Evolutionary conservation across 495 filamentous ascomycete genomes (phyloP), one percentile per base, ranked within the genome.

Genomic region (Penicillium bialowiezense): DNA sequence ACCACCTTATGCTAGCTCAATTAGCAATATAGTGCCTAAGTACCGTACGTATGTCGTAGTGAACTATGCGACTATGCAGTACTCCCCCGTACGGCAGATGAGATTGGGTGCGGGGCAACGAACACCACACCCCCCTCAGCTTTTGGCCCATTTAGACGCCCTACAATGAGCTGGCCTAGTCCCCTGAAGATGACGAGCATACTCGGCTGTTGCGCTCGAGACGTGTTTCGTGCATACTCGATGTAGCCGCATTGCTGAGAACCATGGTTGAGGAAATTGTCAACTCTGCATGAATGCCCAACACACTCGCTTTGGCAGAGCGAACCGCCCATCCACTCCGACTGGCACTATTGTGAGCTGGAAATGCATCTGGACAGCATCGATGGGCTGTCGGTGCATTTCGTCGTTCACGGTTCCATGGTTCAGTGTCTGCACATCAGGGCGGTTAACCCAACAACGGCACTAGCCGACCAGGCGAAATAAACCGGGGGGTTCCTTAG

Each of bases 161-260:
- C 29, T 44, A 33, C 20, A 34, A 36, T 45, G 43, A 35, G 31
- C 8, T 35, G 43, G 35, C 35, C 45, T 48, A 48, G 45, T 48
- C 18, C 45, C 19, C 36, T 39, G 44, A 48, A 37, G 26, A 40
- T 48, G 29, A 10, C 29, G 29, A 32, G 29, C 29, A 32, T 32
- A 32, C 29, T 32, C 44, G 48, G 38, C 47, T 50, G 40, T 42
- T 41, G 15, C 38, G 34, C 40, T 50, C 29, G 10, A 8, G 29
- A 44, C 41, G 41, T 44, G 41, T 44, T 38, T 32, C 34, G 33
- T 45, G 26, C 33, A 51, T 51, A 42, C 14, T 40, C 29, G 14
- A 46, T 44, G 32, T 56, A 58, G 58, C 58, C 55, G 54, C 58
- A 54, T 57, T 44, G 26, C 40, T 33, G 45, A 41, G 48, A 60